These are phyloP conservation scores for Astrothelium macrocarpum DNA, from an alignment of 495 filamentous ascomycete genomes.

Conservation along the genomic window DNA sequence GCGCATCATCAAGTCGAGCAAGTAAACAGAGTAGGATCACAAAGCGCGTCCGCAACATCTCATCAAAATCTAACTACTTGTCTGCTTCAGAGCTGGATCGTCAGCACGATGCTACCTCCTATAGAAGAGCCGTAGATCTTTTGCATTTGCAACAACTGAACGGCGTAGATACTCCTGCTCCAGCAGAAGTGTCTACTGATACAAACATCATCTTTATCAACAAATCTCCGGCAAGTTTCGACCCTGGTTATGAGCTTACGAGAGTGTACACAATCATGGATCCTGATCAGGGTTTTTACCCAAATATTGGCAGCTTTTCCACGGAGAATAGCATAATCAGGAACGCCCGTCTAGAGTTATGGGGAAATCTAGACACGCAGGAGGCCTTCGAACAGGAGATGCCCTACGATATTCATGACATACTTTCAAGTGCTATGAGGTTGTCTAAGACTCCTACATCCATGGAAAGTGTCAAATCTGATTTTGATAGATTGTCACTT, in stretches of 20 bases:
- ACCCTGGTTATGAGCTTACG: constrained; percentile 12
- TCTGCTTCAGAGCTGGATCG: not conserved
- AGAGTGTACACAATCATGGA: constrained; percentile 36
- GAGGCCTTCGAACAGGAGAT: constrained; percentile 6
- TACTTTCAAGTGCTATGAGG: not conserved
- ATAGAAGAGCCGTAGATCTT: not conserved
- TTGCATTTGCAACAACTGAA: not conserved
- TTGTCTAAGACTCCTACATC: not conserved
- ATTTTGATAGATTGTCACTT: not conserved
- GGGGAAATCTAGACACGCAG: constrained; percentile 8
- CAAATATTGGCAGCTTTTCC: constrained; percentile 38
- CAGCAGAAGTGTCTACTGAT: not conserved
- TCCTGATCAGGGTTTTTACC: constrained; percentile 36
- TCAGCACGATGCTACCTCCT: not conserved
- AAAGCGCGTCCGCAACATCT: not conserved
- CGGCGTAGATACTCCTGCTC: not conserved
- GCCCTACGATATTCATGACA: constrained; percentile 3
- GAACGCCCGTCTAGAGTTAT: not conserved
- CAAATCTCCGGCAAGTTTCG: constrained; percentile 5
- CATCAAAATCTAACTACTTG: not conserved
- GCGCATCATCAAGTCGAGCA: not conserved
- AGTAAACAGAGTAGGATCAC: not conserved
- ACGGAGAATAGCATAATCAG: constrained; percentile 13
- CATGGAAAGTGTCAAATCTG: not conserved
- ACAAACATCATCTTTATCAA: not conserved